Evolutionary conservation across 305 asterid genomes (phyloP), one percentile per base, ranked within the genome.

Genomic region (Striga hermonthica): DNA sequence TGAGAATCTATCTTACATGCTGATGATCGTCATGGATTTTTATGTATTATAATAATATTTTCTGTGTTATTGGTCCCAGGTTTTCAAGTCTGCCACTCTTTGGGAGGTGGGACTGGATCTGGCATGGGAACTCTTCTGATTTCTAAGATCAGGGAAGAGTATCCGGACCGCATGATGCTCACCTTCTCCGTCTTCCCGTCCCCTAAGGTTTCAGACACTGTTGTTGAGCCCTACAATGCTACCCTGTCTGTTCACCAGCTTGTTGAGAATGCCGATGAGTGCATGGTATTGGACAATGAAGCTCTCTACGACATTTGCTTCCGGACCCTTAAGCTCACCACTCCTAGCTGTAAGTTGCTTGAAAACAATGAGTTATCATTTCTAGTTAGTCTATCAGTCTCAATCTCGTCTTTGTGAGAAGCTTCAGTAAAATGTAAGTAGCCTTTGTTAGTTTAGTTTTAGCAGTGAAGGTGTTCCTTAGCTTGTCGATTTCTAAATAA

Each of bases 91-190:
- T 81, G 86, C 76, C 86, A 81, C 67, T 81, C 86, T 13, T 54
- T 82, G 79, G 86, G 86, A 69, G 86, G 86, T 74, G 86, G 84
- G 54, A 80, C 85, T 6, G 91, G 95, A 43, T 86, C 95, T 22
- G 95, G 95, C 68, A 86, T 86, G 95, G 91, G 89, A 66, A 84
- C 95, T 49, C 87, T 86, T 36, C 75, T 86, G 4, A 86, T 86
- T 22, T 86, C 95, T 0, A 86, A 86, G 72, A 86, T 86, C 65
- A 81, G 95, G 64, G 91, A 84, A 74, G 95, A 84, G 72, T 85
- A 85, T 71, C 88, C 86, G 3, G 90, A 87, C 69, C 75, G 88
- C 3, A 85, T 83, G 90, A 85, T 87, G 92, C 90, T 83, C 57
- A 81, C 90, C 22, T 85, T 85, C 81, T 86, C 89, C 3, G 93